These are phyloP conservation scores for Ceratobasidium sp. DNA, from an alignment of 1,284 basidiomycete genomes.

Conservation along the genomic window DNA sequence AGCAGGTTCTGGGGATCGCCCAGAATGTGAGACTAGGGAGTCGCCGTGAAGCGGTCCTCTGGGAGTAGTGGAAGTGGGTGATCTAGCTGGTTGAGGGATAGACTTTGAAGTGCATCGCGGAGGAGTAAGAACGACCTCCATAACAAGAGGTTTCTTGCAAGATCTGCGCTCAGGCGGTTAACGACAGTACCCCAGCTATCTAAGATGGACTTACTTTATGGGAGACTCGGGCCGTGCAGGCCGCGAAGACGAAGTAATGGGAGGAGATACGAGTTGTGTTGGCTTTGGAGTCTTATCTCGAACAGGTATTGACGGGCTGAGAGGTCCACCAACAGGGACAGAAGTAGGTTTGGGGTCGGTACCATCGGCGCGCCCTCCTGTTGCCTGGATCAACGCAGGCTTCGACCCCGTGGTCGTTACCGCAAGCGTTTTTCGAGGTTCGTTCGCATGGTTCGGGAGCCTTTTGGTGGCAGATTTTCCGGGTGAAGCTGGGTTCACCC, in stretches of 20 bases:
- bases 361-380: neutral
- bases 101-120: neutral
- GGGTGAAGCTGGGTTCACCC: neutral
- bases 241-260: constrained; percentile 5
- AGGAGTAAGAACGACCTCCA: constrained; percentile 36
- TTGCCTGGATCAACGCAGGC: neutral
- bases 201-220: constrained; percentile 9
- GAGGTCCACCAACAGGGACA: too few species aligned
- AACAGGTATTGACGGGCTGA: neutral
- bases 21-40: neutral
- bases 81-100: neutral
- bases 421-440: neutral
- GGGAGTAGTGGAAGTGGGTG: neutral
- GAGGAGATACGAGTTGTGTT: neutral
- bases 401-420: neutral
- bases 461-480: neutral
- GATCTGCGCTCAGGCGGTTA: constrained; percentile 14
- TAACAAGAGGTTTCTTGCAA: constrained; percentile 24
- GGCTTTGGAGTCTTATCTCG: neutral
- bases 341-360: neutral
- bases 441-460: neutral
- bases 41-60: neutral
- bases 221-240: constrained; percentile 9
- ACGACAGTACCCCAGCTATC: neutral
- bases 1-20: neutral